Evolutionary conservation across 2,329 filamentous ascomycete genomes (phyloP), one percentile per base, ranked within the genome.

Genomic region (Xylariaceae sp.): DNA sequence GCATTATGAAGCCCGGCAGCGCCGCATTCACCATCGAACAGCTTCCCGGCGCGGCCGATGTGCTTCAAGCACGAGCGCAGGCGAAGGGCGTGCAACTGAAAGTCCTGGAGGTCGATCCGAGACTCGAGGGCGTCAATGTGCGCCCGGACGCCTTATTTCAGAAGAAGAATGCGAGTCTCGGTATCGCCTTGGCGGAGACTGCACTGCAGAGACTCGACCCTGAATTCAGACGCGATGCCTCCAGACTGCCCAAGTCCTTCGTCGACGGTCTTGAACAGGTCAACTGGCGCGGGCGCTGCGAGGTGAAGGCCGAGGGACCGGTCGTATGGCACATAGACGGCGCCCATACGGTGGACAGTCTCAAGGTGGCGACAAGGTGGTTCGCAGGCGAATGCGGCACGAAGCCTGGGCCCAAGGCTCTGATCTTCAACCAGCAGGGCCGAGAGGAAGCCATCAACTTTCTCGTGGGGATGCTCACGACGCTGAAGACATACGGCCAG

Each of bases 401-500:
- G n/a, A 35, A 36, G 46, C 13, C 38, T 3, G 51, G 51, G 1
- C 50, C 53, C 9, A 68, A 69, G 32, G 61, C 73, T 28, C 68
- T 98, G 34, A 82, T 97, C 38, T 98, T 97, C 73, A 97, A 96
- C 62, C 92, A 97, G 62, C 78, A 81, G 57, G 76, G 73, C 31
- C 71, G 74, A 38, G 59, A 64, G 18, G 71, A 74, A 55, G 66
- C 73, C 24, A 60, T 76, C 17, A 63, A 70, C 38, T 76, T 81
- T 34, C 65, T 81, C 9, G 62, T 66, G 14, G 64, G 65, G 3
- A 61, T 80, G 15, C 52, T 68, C 43, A 53, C 56, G 2, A 59
- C 64, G 3, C 53, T 58, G 7, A 56, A 59, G 15, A 50, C 55
- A 27, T 59, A 55, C 41, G 49, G 52, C 0, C 52, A 57, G 18